A percentile compares a stretch with the other conserved stretches of the same genome.
Conservation (phyloP, 2,329 filamentous ascomycete genomes). For the Verticillium albo-atrum region DNA sequence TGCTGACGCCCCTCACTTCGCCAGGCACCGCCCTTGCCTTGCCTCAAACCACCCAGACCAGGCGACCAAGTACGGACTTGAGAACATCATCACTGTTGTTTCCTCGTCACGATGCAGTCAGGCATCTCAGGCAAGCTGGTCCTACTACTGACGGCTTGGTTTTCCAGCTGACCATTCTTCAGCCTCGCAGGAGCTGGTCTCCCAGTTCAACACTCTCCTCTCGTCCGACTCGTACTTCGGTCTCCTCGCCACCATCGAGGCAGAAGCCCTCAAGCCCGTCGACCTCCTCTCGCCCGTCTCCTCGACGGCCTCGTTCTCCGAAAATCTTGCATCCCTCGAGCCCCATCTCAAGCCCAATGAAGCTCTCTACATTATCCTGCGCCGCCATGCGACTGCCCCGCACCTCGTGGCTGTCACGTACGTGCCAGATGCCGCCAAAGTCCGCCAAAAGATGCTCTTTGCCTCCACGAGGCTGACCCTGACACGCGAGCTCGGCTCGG, state of each 20-base stretch:
- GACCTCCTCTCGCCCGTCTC: constrained; percentile 48
- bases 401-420: constrained; percentile 69
- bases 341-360: constrained; percentile 61
- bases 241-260: constrained; percentile 65
- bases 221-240: constrained; percentile 59
- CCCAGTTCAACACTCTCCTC: constrained; percentile 68
- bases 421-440: constrained; percentile 72
- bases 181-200: constrained; percentile 75
- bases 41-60: neutral
- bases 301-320: constrained; percentile 51
- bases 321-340: constrained; percentile 59
- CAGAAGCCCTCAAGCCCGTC: constrained; percentile 63
- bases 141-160: neutral
- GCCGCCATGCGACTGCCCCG: constrained; percentile 55
- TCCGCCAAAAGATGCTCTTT: constrained; percentile 84
- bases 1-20: neutral
- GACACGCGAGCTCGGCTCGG: constrained; percentile 69
- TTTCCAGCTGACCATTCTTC: constrained; percentile 6
- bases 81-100: neutral
- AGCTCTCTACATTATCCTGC: constrained; percentile 71
- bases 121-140: constrained; percentile 62
- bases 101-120: constrained; percentile 61
- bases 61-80: constrained; percentile 16
- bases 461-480: constrained; percentile 73
- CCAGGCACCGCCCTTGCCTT: neutral